These are phyloP conservation scores for Filosporella fistucella DNA, from an alignment of 495 filamentous ascomycete species.

Conservation along the genomic window DNA sequence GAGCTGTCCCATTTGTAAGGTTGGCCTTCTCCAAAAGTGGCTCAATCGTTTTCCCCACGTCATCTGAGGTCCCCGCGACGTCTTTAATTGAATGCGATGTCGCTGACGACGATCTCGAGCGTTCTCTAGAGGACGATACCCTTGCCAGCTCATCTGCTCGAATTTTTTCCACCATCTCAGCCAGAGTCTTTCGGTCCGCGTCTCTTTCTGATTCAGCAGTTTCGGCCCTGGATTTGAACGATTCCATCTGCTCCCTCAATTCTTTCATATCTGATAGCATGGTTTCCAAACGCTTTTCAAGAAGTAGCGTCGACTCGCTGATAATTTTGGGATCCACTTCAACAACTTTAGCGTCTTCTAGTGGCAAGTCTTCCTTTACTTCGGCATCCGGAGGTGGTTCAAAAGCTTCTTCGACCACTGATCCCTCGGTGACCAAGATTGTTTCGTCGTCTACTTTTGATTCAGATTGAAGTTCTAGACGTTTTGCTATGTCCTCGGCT, in stretches of 20 bases:
- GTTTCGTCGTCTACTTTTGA: conserved; percentile 21
- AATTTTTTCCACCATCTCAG: conserved; percentile 85
- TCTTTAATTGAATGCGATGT: no score
- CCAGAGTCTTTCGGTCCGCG: conserved; percentile 63
- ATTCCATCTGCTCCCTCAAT: conserved; percentile 73
- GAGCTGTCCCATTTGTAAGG: conserved; percentile 37
- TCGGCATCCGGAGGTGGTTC: conserved; percentile 26
- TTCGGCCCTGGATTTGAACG: conserved; percentile 72
- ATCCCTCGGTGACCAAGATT: conserved; percentile 21
- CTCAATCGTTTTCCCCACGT: not conserved
- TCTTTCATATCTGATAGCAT: conserved; percentile 82
- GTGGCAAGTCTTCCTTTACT: conserved; percentile 19
- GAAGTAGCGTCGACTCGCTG: conserved; percentile 23
- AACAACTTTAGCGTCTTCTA: conserved; percentile 32
- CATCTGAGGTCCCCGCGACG: conserved; percentile 4
- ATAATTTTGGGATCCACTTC: conserved; percentile 28
- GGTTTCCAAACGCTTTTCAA: conserved; percentile 72
- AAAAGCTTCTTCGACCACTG: conserved; percentile 28
- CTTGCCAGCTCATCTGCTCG: conserved; percentile 56
- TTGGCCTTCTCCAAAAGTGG: conserved; percentile 11
- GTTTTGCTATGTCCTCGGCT: conserved; percentile 75
- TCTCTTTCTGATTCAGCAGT: conserved; percentile 71
- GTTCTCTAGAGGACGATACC: conserved; percentile 23
- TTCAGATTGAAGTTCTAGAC: conserved; percentile 54
- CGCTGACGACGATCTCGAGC: conserved; percentile 15